Evolutionary conservation across 257 asterid genomes (phyloP), one percentile per base, ranked within the genome.

Genomic region (Linaria vulgaris): DNA sequence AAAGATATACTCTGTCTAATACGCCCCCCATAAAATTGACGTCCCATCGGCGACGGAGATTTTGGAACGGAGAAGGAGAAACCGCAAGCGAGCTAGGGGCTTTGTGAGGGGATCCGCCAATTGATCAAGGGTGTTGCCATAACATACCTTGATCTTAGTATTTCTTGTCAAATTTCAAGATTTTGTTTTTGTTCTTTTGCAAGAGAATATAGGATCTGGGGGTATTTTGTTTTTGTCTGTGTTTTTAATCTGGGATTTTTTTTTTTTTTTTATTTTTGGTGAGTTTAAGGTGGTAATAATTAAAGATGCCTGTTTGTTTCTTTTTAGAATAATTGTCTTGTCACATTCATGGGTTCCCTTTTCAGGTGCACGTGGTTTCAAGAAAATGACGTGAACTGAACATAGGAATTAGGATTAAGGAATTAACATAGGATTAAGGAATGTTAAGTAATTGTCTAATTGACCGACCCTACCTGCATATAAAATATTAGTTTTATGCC

Each of bases 341-440:
- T 71, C 80, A 63, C 70, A 73, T 67, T 80, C 82, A 70, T 45
- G 15, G 22, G 48, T 52, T 49, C 61, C 25, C 31, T 52, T 73
- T 60, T 56, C 63, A 60, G 49, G 69, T 39, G 66, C 82, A 76
- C 78, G 85, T 76, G 82, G 25, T 70, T 56, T 54, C 56, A 59
- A 53, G 61, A 48, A 11, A 64, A 46, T 38, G 64, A 62, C 27
- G 21, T 0, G 37, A 2, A 30, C 3, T n/a, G n/a, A n/a, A n/a
- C n/a, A n/a, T n/a, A n/a, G n/a, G n/a, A n/a, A n/a, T n/a, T 27
- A 6, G 3, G 34, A 27, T 6, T 27, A 27, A 27, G 34, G n/a
- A n/a, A n/a, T n/a, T n/a, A n/a, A 27, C 34, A 27, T 6, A 27
- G 34, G 3, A 27, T 27, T 27, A 34, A 68, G 57, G 70, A 64